Percentiles rank a stretch among this genome's conserved stretches.
Evolutionary conservation across 805 yeast species (phyloP).

Genomic region (Barnettozyma salicaria): DNA sequence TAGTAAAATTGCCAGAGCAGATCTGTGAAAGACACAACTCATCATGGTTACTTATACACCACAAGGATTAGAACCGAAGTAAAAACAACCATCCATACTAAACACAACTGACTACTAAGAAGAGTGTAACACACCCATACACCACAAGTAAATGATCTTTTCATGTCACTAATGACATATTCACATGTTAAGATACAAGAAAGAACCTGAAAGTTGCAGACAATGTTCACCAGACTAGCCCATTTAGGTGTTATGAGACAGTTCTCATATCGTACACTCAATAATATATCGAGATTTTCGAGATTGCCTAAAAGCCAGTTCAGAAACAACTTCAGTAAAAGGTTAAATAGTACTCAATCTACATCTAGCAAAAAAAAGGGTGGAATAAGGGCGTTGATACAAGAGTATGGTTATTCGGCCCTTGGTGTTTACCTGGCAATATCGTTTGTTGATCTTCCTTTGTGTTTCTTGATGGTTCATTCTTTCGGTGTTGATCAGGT

Average conservation of each 20-base stretch:
- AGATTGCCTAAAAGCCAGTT: constrained; percentile 7
- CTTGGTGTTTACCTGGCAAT: constrained; percentile 75
- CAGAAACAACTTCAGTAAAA: constrained; percentile 3
- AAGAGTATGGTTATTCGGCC: constrained; percentile 89
- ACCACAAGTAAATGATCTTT: too few relatives aligned
- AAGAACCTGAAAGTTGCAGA: neutral
- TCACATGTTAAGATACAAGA: too few relatives aligned
- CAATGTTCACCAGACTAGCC: constrained; percentile 4
- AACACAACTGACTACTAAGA: too few relatives aligned
- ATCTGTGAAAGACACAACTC: too few relatives aligned
- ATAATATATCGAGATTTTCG: constrained; percentile 6
- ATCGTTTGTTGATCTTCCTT: constrained; percentile 72
- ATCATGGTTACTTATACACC: too few relatives aligned
- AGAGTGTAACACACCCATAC: too few relatives aligned
- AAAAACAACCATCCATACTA: too few relatives aligned
- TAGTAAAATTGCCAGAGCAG: too few relatives aligned
- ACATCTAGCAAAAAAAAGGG: constrained; percentile 17
- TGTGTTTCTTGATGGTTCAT: constrained; percentile 79
- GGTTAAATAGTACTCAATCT: constrained; percentile 3
- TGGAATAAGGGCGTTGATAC: constrained; percentile 55
- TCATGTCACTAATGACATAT: too few relatives aligned
- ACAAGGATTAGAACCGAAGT: too few relatives aligned
- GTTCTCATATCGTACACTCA: constrained; percentile 1
- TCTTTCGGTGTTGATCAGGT: constrained; percentile 82
- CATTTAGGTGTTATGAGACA: constrained; percentile 8